Base-by-base conservation (phyloP, 495 filamentous ascomycete species). In the Penicillium ochrochloron region DNA sequence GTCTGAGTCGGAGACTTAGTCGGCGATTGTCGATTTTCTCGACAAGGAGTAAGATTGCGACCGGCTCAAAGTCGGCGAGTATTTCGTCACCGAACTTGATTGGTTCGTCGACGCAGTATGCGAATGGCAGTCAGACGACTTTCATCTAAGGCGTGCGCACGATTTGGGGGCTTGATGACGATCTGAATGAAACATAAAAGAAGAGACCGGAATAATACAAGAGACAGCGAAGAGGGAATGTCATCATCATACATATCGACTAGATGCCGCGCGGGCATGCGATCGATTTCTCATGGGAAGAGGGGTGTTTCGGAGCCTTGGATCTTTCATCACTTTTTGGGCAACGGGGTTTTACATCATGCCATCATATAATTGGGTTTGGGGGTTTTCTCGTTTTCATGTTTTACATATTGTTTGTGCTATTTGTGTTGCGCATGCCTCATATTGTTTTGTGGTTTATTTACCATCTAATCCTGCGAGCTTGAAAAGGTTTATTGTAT, bases 41-140 rank as follows among this genome's bases (percentile, higher is more conserved):
- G 33, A 62, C 52, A 1, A 53, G 70, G 23, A 66, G 66, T 39
- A 73, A 72, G 52, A 52, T 12, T 14, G 37, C 63, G 12, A 48
- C 59, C 8, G 52, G 63, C 0, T 50, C 70, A n/a, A 59, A 68
- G 50, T 17, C 31, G 1, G 67, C 65, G 1, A 77, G 76, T 23
- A 80, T 79, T 56, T 79, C 77, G 8, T 69, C 75, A 55, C 78
- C 78, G 29, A 76, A 79, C 63, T 46, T 79, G 66, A 79, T 80
- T 65, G 75, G 76, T 10, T 73, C 76, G 34, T 77, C 75, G 42
- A 77, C 61, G 35, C 75, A 76, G 19, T 65, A 67, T 29, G 64
- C 33, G n/a, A 58, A 33, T 14, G 57, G 66, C n/a, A 66, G 53
- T 29, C 63, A 69, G 53, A 29, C 48, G 23, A 66, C 57, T 0